phyloP scores from a whole-genome alignment of 2,329 filamentous ascomycete species.

The Penicillium sp. region DNA sequence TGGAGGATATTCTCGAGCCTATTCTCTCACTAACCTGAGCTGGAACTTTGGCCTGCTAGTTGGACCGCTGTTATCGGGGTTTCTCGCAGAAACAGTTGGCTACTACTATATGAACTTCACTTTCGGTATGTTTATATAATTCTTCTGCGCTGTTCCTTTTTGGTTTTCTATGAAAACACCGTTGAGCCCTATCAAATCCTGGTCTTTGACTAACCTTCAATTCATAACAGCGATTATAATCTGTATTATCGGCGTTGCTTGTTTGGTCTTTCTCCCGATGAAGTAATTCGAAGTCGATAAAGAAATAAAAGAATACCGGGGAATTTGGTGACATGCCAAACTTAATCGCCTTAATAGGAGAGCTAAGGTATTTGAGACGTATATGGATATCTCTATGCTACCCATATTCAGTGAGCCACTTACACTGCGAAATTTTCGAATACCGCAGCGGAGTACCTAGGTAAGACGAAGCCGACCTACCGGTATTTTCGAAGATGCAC shows the following conservation, averaged over 20 bases:
- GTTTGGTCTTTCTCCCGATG: constrained; percentile 7
- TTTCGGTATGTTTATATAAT: constrained; percentile 1
- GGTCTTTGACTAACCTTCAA: neutral
- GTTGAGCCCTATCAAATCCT: neutral
- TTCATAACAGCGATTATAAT: neutral
- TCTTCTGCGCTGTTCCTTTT: too few species aligned
- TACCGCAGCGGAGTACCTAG: too few species aligned
- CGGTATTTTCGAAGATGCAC: too few species aligned
- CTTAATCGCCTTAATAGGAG: neutral
- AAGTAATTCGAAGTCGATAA: neutral
- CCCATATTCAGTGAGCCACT: too few species aligned
- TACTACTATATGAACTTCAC: constrained; percentile 13
- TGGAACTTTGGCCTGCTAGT: constrained; percentile 11
- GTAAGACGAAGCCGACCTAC: too few species aligned
- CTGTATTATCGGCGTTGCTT: neutral
- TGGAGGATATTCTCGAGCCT: constrained; percentile 12
- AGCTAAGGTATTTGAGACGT: too few species aligned
- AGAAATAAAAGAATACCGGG: neutral
- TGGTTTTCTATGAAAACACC: too few species aligned
- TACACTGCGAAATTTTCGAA: too few species aligned
- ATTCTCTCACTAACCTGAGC: constrained; percentile 11
- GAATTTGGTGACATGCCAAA: neutral
- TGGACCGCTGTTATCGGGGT: constrained; percentile 9
- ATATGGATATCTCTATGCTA: too few species aligned
- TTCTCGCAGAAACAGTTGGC: constrained; percentile 1